phyloP scores from a whole-genome alignment of 352 stramenopile genomes.

The Saprolegnia parasitica region DNA sequence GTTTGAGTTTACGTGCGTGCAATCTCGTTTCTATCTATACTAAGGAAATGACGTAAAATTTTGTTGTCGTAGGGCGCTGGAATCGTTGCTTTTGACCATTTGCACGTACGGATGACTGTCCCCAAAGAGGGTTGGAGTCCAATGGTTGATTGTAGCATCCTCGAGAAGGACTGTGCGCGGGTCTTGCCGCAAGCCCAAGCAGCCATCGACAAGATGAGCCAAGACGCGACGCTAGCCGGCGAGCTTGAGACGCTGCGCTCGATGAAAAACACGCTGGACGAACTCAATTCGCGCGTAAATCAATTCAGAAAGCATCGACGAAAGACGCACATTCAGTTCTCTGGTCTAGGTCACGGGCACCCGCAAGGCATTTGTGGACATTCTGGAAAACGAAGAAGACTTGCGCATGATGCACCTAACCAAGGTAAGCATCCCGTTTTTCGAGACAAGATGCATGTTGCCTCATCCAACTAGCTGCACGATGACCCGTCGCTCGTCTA shows the following conservation, averaged over 20 bases:
- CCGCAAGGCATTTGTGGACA: slow-evolving; percentile 56
- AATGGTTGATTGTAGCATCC: slow-evolving; percentile 34
- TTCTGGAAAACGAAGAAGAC: slow-evolving; percentile 66
- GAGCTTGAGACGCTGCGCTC: slow-evolving; percentile 55
- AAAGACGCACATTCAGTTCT: neutral
- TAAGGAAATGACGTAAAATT: neutral
- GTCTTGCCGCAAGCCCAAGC: slow-evolving; percentile 39
- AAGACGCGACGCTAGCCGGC: slow-evolving; percentile 40
- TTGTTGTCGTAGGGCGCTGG: slow-evolving; percentile 43
- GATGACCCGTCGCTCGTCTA: slow-evolving; percentile 48
- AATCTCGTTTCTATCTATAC: neutral
- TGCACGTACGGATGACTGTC: slow-evolving; percentile 7
- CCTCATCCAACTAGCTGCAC: slow-evolving; percentile 33
- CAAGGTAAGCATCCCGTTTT: slow-evolving; percentile 33
- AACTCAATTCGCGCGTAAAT: slow-evolving; percentile 47
- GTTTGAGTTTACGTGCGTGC: slow-evolving; percentile 36
- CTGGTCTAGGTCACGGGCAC: slow-evolving; percentile 47
- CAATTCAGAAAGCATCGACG: neutral
- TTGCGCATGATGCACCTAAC: slow-evolving; percentile 60
- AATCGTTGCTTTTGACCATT: slow-evolving; percentile 50
- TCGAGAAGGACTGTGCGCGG: slow-evolving; percentile 51
- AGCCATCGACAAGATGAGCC: slow-evolving; percentile 46
- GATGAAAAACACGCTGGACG: slow-evolving; percentile 66
- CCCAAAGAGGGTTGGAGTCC: neutral
- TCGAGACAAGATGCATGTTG: neutral